Conservation (phyloP, 78 protist genomes). For the Tieghemostelium lacteum region DNA sequence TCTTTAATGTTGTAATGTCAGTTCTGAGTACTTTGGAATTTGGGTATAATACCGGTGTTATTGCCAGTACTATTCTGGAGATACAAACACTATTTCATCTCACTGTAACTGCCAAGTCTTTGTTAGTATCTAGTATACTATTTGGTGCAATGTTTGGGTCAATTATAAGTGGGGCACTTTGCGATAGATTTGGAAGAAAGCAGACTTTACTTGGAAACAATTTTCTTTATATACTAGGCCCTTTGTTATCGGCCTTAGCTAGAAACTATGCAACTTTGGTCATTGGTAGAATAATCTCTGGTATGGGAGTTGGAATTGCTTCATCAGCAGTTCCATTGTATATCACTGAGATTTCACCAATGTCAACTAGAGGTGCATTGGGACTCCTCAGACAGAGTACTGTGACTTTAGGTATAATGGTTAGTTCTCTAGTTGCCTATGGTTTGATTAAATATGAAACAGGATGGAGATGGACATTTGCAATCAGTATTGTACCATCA, state of each 20-base stretch:
- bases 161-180: conserved; percentile 2
- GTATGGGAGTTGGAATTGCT: conserved; percentile 55
- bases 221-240: conserved; percentile 37
- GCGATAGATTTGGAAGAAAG: conserved; percentile 67
- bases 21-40: conserved; percentile 55
- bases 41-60: conserved; percentile 76
- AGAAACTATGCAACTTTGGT: conserved; percentile 32
- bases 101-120: background rate
- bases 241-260: conserved; percentile 1
- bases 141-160: conserved; percentile 66
- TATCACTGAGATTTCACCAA: conserved; percentile 54
- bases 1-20: conserved; percentile 11
- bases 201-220: conserved; percentile 16
- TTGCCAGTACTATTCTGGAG: conserved; percentile 25
- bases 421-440: conserved; percentile 46
- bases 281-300: conserved; percentile 46
- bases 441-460: conserved; percentile 18
- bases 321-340: conserved; percentile 56
- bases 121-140: conserved; percentile 30
- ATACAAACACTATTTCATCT: conserved; percentile 26
- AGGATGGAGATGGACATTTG: conserved; percentile 69
- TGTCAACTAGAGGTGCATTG: conserved; percentile 30
- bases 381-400: conserved; percentile 66
- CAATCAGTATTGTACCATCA: conserved; percentile 27
- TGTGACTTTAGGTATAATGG: conserved; percentile 63